Percentiles rank a stretch among this genome's conserved stretches.
These are phyloP conservation scores for Ottelia alismoides DNA, from an alignment of 106 monocot genomes.

Conservation along the genomic window DNA sequence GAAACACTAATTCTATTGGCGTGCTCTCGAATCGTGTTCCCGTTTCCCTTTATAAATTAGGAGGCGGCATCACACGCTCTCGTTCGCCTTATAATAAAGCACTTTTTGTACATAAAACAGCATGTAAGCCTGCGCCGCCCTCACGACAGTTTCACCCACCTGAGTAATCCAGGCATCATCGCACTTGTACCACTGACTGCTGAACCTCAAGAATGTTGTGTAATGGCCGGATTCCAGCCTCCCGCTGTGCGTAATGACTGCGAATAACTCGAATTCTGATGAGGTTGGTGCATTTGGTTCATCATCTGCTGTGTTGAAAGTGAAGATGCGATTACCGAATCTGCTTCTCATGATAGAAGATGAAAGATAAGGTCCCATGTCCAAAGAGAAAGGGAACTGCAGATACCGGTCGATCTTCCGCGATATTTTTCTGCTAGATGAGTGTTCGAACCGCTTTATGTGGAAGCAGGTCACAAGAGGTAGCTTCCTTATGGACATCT, in stretches of 20 bases:
- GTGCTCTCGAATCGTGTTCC: no score
- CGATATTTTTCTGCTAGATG: slow-evolving; percentile 55
- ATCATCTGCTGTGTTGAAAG: slow-evolving; percentile 28
- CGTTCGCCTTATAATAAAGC: slow-evolving; percentile 60
- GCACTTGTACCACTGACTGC: slow-evolving; percentile 87
- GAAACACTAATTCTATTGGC: no score
- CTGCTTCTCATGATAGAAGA: slow-evolving; percentile 70
- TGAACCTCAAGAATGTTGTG: slow-evolving; percentile 62
- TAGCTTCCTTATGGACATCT: slow-evolving; percentile 88
- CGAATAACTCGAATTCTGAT: slow-evolving; percentile 87
- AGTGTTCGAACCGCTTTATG: slow-evolving; percentile 91
- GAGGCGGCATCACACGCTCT: slow-evolving; percentile 27
- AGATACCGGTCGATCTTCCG: slow-evolving; percentile 75
- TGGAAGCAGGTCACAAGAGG: slow-evolving; percentile 84
- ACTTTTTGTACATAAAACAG: slow-evolving; percentile 88
- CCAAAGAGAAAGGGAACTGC: slow-evolving; percentile 80
- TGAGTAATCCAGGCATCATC: slow-evolving; percentile 88
- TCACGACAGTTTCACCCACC: slow-evolving; percentile 64
- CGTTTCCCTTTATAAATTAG: no score
- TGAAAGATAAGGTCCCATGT: slow-evolving; percentile 72
- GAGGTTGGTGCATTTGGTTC: slow-evolving; percentile 33
- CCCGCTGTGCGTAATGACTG: slow-evolving; percentile 82
- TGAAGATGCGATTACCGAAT: slow-evolving; percentile 66
- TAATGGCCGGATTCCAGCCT: slow-evolving; percentile 87
- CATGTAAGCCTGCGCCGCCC: slow-evolving; percentile 94